phyloP scores from a whole-genome alignment of 768 basidiomycete genomes.

The Coprinopsis strossmayeri region DNA sequence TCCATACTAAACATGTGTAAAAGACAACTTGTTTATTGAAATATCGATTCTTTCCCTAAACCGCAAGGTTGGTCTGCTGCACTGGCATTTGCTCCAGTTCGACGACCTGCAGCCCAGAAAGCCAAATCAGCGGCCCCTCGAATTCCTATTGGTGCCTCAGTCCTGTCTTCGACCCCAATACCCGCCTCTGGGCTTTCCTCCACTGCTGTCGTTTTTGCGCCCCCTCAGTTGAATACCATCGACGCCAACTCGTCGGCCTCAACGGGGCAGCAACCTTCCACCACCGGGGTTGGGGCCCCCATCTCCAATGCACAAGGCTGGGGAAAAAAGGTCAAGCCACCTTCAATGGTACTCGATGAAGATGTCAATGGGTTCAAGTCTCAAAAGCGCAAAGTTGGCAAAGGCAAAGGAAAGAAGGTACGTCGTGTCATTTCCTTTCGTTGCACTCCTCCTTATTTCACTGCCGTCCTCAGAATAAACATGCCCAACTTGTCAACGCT shows the following conservation, averaged over 20 bases:
- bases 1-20: slow-evolving; percentile 39
- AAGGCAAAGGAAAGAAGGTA: slow-evolving; percentile 50
- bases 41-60: slow-evolving; percentile 30
- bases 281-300: slow-evolving; percentile 2
- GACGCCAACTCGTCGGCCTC: slow-evolving; percentile 21
- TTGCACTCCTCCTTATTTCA: background rate
- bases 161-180: slow-evolving; percentile 24
- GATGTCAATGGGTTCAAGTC: slow-evolving; percentile 80
- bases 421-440: slow-evolving; percentile 35
- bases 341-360: slow-evolving; percentile 85
- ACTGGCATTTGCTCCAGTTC: slow-evolving; percentile 82
- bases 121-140: slow-evolving; percentile 46
- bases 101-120: slow-evolving; percentile 53
- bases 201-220: slow-evolving; percentile 67
- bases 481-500: slow-evolving; percentile 38
- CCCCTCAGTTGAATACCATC: slow-evolving; percentile 41
- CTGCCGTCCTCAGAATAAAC: slow-evolving; percentile 45
- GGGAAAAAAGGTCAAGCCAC: slow-evolving; percentile 88
- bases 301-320: slow-evolving; percentile 53
- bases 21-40: slow-evolving; percentile 56
- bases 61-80: slow-evolving; percentile 79
- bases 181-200: slow-evolving; percentile 28
- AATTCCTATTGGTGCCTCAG: slow-evolving; percentile 57
- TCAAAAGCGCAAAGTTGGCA: slow-evolving; percentile 45
- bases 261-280: slow-evolving; percentile 3